Evolutionary conservation across 805 yeast species (phyloP).

Genomic region (Yarrowia sp.): DNA sequence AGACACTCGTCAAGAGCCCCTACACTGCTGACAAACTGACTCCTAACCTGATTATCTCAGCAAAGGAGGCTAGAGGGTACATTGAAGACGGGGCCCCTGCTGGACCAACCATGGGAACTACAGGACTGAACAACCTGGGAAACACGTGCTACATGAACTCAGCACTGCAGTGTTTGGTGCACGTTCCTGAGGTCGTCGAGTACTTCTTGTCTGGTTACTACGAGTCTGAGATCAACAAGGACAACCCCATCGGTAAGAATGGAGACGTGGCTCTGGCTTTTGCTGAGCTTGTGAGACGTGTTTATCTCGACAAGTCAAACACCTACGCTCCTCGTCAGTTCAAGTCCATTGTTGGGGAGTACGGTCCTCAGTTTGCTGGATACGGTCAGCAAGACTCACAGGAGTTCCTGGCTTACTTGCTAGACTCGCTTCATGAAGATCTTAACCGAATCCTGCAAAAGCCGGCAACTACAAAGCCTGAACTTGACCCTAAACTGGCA

Average conservation of each 20-base stretch:
- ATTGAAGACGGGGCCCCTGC: conserved; percentile 14
- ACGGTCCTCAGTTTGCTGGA: conserved; percentile 78
- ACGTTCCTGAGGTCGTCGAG: conserved; percentile 79
- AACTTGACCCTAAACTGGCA: conserved; percentile 56
- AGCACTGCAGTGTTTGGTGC: conserved; percentile 83
- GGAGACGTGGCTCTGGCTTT: conserved; percentile 84
- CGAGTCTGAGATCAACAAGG: conserved; percentile 69
- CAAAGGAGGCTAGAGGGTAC: conserved; percentile 12
- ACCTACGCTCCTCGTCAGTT: conserved; percentile 73
- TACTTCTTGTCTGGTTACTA: conserved; percentile 72
- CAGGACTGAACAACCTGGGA: conserved; percentile 77
- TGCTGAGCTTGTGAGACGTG: conserved; percentile 66
- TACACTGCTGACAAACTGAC: conserved; percentile 1
- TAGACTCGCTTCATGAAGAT: conserved; percentile 93
- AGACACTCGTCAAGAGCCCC: not conserved
- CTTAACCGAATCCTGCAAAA: conserved; percentile 80
- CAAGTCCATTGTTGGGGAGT: conserved; percentile 78
- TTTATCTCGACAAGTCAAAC: conserved; percentile 54
- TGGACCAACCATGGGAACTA: conserved; percentile 54
- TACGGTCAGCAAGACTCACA: conserved; percentile 93
- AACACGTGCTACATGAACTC: conserved; percentile 96
- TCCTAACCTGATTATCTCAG: conserved; percentile 7
- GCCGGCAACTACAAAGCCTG: conserved; percentile 91
- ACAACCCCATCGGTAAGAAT: conserved; percentile 83
- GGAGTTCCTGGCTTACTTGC: conserved; percentile 83